These are phyloP conservation scores for Jaenimonas drosophilae DNA, from an alignment of 208 protist species.

Conservation along the genomic window DNA sequence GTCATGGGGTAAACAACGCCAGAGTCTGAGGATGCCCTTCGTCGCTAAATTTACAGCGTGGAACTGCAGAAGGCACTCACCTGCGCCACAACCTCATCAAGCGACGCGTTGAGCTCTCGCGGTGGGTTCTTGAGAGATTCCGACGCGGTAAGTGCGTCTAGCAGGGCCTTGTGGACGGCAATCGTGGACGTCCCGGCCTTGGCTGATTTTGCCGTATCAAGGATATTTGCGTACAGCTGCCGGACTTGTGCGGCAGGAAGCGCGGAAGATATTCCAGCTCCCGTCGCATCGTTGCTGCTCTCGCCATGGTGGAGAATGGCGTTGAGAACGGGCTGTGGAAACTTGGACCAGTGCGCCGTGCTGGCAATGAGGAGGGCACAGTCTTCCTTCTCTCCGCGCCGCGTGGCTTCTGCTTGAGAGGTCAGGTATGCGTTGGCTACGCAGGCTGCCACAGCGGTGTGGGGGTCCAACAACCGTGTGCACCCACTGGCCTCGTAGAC, in stretches of 20 bases:
- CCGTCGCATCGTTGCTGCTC: slow-evolving; percentile 29
- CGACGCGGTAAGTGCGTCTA: slow-evolving; percentile 16
- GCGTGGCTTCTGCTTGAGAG: slow-evolving; percentile 2
- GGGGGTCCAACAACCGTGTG: slow-evolving; percentile 64
- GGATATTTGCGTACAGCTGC: slow-evolving; percentile 15
- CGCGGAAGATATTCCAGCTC: not conserved
- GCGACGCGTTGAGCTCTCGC: slow-evolving; percentile 16
- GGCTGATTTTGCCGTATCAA: slow-evolving; percentile 6
- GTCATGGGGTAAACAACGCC: not conserved
- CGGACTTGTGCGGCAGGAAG: slow-evolving; percentile 10
- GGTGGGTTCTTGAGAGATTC: slow-evolving; percentile 9
- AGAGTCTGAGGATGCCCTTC: slow-evolving; percentile 1
- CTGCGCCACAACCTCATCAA: slow-evolving; percentile 22
- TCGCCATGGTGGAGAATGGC: no score
- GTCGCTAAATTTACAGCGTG: slow-evolving; percentile 1
- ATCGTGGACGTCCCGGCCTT: slow-evolving; percentile 10
- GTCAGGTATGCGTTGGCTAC: slow-evolving; percentile 38
- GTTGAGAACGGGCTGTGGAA: slow-evolving; percentile 63
- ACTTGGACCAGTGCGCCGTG: slow-evolving; percentile 86
- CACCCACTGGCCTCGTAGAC: slow-evolving; percentile 37
- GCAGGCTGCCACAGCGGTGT: slow-evolving; percentile 76
- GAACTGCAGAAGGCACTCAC: slow-evolving; percentile 11
- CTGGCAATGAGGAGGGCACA: slow-evolving; percentile 23
- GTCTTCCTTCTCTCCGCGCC: slow-evolving; percentile 4
- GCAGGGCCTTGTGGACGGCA: slow-evolving; percentile 31